phyloP scores from a whole-genome alignment of 1,284 basidiomycete genomes.

The Meira miltonrushii region DNA sequence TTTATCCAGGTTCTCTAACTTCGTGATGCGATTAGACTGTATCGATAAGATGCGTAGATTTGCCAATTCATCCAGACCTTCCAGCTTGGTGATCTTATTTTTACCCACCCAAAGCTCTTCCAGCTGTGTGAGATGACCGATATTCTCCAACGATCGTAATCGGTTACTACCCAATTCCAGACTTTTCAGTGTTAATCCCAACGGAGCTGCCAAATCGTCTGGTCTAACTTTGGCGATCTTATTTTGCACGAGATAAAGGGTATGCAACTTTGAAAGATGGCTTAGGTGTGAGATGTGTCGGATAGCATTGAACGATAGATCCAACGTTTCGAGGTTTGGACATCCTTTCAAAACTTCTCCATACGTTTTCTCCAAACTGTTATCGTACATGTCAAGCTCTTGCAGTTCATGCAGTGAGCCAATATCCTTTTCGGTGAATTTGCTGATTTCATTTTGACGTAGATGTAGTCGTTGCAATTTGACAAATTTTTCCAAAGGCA shows the following conservation, averaged over 20 bases:
- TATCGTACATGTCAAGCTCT: conserved; percentile 93
- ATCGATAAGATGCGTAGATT: conserved; percentile 58
- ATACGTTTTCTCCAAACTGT: conserved; percentile 61
- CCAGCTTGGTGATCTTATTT: conserved; percentile 44
- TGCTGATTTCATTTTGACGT: conserved; percentile 77
- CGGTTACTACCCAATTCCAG: conserved; percentile 89
- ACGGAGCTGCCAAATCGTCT: conserved; percentile 62
- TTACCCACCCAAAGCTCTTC: conserved; percentile 96
- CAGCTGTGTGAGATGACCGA: conserved; percentile 73
- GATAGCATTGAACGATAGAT: conserved; percentile 91
- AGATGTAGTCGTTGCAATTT: conserved; percentile 72
- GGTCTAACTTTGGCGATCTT: conserved; percentile 70
- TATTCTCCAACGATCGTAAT: conserved; percentile 79
- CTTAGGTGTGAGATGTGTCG: conserved; percentile 57
- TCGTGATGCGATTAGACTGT: conserved; percentile 89
- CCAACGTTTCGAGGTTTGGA: conserved; percentile 65
- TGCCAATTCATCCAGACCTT: conserved; percentile 19
- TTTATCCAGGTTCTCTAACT: conserved; percentile 66
- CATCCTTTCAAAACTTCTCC: conserved; percentile 62
- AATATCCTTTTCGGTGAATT: conserved; percentile 59
- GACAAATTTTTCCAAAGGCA: conserved; percentile 66
- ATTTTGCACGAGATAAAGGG: conserved; percentile 93
- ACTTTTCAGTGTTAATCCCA: conserved; percentile 65
- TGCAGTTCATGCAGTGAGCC: conserved; percentile 65
- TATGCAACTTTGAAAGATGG: conserved; percentile 60